Percentiles rank a stretch among this genome's conserved stretches.
These are phyloP conservation scores for Backusella australiensis DNA, from an alignment of 192 early-diverging fungal genomes.

Conservation along the genomic window DNA sequence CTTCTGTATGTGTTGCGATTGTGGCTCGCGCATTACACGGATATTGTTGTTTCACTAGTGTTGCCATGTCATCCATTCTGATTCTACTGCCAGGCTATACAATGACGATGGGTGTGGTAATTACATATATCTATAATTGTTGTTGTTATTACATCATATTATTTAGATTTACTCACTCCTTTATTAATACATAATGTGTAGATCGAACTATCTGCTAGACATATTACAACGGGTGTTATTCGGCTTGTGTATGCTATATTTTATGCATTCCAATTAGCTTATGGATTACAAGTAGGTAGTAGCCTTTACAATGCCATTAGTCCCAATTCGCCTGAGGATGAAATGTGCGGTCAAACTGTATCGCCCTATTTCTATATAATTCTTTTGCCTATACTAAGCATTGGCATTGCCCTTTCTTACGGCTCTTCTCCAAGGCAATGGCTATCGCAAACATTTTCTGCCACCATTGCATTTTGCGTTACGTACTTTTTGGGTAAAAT, in stretches of 20 bases:
- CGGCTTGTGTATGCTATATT: conserved; percentile 48
- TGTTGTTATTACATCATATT: neutral
- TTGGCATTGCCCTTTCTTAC: conserved; percentile 56
- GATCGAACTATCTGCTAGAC: conserved; percentile 83
- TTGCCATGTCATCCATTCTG: conserved; percentile 40
- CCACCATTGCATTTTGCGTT: conserved; percentile 15
- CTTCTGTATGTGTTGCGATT: conserved; percentile 31
- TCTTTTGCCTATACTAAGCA: conserved; percentile 42
- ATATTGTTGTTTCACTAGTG: conserved; percentile 33
- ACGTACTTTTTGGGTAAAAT: conserved; percentile 26
- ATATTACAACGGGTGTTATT: conserved; percentile 79
- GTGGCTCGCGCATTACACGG: conserved; percentile 25
- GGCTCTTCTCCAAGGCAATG: conserved; percentile 52
- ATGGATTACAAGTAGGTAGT: conserved; percentile 55
- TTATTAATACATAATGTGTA: neutral
- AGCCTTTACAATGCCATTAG: conserved; percentile 32
- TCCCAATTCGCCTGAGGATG: conserved; percentile 17
- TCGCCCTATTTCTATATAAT: conserved; percentile 39
- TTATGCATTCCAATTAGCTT: conserved; percentile 75
- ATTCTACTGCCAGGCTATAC: conserved; percentile 74
- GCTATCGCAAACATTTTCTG: conserved; percentile 18
- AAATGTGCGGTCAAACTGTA: conserved; percentile 10
- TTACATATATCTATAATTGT: neutral
- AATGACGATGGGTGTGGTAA: conserved; percentile 73
- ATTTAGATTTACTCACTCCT: neutral